Evolutionary conservation across 768 basidiomycete genomes (phyloP).

Genomic region (Termitomyces sp.): DNA sequence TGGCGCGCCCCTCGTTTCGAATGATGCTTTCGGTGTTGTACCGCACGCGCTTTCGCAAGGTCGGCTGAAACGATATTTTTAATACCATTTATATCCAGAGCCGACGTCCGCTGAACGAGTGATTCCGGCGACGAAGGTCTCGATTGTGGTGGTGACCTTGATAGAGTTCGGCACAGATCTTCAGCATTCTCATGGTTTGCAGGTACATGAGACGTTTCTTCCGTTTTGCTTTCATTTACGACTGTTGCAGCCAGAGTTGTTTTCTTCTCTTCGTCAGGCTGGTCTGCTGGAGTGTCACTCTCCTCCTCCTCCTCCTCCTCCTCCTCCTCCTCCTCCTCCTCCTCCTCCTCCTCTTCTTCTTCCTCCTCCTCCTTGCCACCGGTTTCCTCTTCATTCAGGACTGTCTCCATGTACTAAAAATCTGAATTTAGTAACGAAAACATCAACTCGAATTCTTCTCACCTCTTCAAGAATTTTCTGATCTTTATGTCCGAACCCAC

Average conservation of each 20-base stretch:
- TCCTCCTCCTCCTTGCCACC: conserved; percentile 24
- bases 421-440: conserved; percentile 10
- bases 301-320: conserved; percentile 33
- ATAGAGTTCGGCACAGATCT: conserved; percentile 27
- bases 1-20: conserved; percentile 61
- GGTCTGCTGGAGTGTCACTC: neutral
- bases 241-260: too few species aligned
- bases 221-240: neutral
- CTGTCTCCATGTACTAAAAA: conserved; percentile 63
- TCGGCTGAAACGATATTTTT: conserved; percentile 59
- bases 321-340: conserved; percentile 34
- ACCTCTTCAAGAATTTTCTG: conserved; percentile 84
- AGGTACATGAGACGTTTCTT: neutral
- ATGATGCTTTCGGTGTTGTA: conserved; percentile 73
- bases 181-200: conserved; percentile 6
- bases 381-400: conserved; percentile 30
- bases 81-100: conserved; percentile 41
- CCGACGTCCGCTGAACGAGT: conserved; percentile 36
- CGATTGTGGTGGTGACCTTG: conserved; percentile 50
- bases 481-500: conserved; percentile 85
- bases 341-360: conserved; percentile 33
- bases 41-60: conserved; percentile 51
- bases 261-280: neutral
- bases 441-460: conserved; percentile 22
- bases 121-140: conserved; percentile 39